Conservation (phyloP, 2,329 filamentous ascomycete species). For the Remersonia thermophila region DNA sequence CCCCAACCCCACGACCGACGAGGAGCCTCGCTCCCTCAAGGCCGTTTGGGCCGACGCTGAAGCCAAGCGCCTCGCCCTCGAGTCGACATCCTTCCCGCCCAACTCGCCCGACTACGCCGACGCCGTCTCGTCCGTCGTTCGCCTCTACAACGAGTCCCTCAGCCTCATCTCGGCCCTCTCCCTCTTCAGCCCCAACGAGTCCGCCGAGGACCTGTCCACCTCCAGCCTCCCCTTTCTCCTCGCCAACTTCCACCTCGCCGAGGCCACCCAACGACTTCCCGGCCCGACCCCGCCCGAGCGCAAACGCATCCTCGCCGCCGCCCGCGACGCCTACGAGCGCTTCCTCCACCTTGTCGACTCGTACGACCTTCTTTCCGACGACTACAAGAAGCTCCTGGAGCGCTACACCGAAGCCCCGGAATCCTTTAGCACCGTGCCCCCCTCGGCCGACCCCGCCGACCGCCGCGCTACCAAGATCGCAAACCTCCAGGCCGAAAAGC, state of each 20-base stretch:
- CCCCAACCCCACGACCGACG: slow-evolving; percentile 1
- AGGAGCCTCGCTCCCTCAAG: slow-evolving; percentile 37
- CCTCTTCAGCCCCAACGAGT: slow-evolving; percentile 85
- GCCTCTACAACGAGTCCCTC: slow-evolving; percentile 61
- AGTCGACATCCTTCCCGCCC: slow-evolving; percentile 48
- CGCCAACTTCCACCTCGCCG: slow-evolving; percentile 65
- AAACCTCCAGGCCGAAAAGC: slow-evolving; percentile 74
- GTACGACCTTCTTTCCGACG: slow-evolving; percentile 57
- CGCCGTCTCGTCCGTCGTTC: slow-evolving; percentile 53
- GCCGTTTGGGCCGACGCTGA: slow-evolving; percentile 39
- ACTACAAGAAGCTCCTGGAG: slow-evolving; percentile 58
- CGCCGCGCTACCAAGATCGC: slow-evolving; percentile 75
- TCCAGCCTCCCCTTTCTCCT: slow-evolving; percentile 77
- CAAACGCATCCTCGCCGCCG: slow-evolving; percentile 46
- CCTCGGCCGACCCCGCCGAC: slow-evolving; percentile 43
- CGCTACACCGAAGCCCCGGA: slow-evolving; percentile 59
- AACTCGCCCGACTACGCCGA: slow-evolving; percentile 55
- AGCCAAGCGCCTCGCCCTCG: slow-evolving; percentile 41
- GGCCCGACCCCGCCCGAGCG: slow-evolving; percentile 43
- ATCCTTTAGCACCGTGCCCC: slow-evolving; percentile 59
- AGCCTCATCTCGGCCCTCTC: slow-evolving; percentile 57
- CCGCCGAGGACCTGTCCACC: slow-evolving; percentile 73
- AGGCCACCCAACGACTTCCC: slow-evolving; percentile 59
- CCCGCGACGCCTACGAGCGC: slow-evolving; percentile 60
- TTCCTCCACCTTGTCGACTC: slow-evolving; percentile 67